A percentile compares a stretch with the other conserved stretches of the same genome.
phyloP scores from a whole-genome alignment of 306 rosid species.

The Spatholobus suberectus region DNA sequence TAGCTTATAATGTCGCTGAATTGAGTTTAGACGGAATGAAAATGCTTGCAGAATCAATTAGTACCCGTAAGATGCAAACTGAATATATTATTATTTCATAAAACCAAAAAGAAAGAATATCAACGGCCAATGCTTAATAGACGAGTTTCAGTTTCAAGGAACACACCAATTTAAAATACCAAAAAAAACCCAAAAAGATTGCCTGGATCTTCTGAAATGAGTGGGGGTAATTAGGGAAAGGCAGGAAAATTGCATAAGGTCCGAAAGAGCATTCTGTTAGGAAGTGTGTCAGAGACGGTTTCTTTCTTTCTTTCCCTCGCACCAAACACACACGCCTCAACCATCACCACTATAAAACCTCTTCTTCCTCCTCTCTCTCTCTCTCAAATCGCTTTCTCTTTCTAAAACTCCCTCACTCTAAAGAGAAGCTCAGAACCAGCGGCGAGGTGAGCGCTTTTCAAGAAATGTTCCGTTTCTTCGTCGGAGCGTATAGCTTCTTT shows the following conservation, averaged over 20 bases:
- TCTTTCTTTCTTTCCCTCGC: constrained; percentile 39
- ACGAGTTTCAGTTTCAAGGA: not conserved
- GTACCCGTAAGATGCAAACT: not conserved
- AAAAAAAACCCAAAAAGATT: not conserved
- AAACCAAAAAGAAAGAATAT: not conserved
- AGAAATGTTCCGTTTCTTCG: not conserved
- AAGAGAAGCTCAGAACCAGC: constrained; percentile 23
- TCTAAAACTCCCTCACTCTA: constrained; percentile 17
- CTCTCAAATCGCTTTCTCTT: constrained; percentile 43
- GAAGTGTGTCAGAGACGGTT: constrained; percentile 52
- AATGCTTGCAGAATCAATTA: not conserved
- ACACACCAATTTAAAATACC: not conserved
- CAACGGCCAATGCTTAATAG: too few relatives aligned
- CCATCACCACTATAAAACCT: constrained; percentile 39
- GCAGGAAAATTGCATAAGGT: constrained; percentile 3
- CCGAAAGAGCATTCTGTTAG: constrained; percentile 48
- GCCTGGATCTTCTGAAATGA: not conserved
- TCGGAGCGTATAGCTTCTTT: not conserved
- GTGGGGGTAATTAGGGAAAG: constrained; percentile 34
- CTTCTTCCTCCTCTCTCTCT: constrained; percentile 39
- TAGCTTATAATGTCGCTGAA: not conserved
- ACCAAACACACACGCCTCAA: constrained; percentile 47
- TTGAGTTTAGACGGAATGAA: not conserved
- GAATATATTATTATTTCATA: not conserved
- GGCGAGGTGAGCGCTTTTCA: constrained; percentile 34